phyloP scores from a whole-genome alignment of 139 green algal species.

The Monoraphidium neglectum region DNA sequence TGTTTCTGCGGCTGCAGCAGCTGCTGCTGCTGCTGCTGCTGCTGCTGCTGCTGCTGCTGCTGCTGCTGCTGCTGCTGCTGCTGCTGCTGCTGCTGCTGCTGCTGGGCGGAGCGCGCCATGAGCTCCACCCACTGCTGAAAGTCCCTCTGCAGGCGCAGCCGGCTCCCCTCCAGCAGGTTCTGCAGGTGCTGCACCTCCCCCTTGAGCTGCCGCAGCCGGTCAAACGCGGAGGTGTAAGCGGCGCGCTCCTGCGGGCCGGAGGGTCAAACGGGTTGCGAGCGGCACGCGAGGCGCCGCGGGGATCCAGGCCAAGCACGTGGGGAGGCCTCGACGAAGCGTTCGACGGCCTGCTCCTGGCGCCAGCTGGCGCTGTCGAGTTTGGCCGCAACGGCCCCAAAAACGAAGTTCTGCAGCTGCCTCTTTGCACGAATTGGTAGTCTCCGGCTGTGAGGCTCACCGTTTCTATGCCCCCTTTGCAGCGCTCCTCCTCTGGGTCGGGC shows the following conservation, averaged over 20 bases:
- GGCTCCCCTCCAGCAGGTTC: conserved; percentile 75
- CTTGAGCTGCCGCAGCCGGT: conserved; percentile 77
- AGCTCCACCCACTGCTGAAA: conserved; percentile 83
- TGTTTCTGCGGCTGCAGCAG: background rate
- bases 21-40: background rate
- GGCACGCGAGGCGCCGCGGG: too few species aligned
- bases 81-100: conserved; percentile 3
- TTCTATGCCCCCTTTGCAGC: conserved; percentile 50
- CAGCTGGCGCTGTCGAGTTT: background rate
- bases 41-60: background rate
- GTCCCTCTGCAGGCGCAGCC: conserved; percentile 66
- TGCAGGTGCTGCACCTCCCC: conserved; percentile 88
- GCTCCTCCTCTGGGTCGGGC: conserved; percentile 57
- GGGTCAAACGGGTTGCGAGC: too few species aligned
- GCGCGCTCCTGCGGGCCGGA: conserved; percentile 60
- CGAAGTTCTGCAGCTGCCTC: too few species aligned
- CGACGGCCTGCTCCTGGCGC: background rate
- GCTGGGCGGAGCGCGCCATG: conserved; percentile 40
- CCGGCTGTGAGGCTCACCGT: too few species aligned
- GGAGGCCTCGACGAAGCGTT: background rate
- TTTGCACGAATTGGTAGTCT: too few species aligned
- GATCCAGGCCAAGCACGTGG: background rate
- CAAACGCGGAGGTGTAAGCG: conserved; percentile 75
- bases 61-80: background rate
- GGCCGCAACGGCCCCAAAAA: too few species aligned